Evolutionary conservation across 1,139 yeast species (phyloP).

Genomic region (Taphrina pruni): DNA sequence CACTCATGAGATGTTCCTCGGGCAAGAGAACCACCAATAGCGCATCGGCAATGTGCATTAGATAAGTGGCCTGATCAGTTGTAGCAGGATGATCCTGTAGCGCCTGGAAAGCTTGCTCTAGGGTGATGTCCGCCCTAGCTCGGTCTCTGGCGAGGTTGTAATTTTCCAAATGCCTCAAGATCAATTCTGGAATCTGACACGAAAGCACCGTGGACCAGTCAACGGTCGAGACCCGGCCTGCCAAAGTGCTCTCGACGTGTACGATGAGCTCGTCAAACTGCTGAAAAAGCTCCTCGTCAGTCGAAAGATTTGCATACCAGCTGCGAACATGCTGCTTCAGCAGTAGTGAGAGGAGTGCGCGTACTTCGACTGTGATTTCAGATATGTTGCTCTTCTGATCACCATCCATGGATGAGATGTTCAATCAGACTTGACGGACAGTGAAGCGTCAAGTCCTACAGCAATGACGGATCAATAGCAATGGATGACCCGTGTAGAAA

Average conservation of each 20-base stretch:
- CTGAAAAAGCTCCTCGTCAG: constrained; percentile 21
- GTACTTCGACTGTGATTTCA: constrained; percentile 18
- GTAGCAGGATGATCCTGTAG: constrained; percentile 22
- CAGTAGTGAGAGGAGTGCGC: constrained; percentile 11
- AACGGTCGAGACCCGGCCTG: constrained; percentile 13
- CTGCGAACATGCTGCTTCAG: constrained; percentile 34
- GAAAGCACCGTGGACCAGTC: constrained; percentile 16
- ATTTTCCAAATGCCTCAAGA: constrained; percentile 31
- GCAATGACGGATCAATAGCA: too few species aligned
- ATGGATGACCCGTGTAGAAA: too few species aligned
- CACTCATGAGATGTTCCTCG: constrained; percentile 33
- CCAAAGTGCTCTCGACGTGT: constrained; percentile 9
- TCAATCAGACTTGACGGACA: not conserved
- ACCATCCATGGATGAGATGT: too few species aligned
- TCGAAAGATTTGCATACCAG: constrained; percentile 31
- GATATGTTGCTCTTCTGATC: not conserved
- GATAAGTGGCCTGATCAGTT: constrained; percentile 16
- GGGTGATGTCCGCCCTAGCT: not conserved
- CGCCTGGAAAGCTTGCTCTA: constrained; percentile 22
- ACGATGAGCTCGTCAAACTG: constrained; percentile 6
- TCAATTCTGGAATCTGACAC: constrained; percentile 11
- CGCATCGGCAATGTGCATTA: constrained; percentile 29
- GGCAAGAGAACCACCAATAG: constrained; percentile 21
- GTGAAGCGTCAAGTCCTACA: too few species aligned
- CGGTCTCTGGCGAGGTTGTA: constrained; percentile 29